These are phyloP conservation scores for Quercus mongolica DNA, from an alignment of 306 rosid genomes.

Conservation along the genomic window DNA sequence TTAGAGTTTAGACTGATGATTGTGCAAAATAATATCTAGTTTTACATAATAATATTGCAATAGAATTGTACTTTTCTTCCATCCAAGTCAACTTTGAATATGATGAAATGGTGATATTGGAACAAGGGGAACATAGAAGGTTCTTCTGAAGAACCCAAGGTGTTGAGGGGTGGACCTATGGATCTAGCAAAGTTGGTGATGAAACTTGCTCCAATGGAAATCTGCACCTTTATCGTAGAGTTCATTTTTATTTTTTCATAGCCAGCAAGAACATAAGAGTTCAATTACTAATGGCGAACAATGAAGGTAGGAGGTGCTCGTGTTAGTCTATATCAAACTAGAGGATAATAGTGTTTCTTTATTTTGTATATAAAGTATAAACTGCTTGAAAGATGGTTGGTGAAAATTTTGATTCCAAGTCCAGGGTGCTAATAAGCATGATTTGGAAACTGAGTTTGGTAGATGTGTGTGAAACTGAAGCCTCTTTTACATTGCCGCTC, in stretches of 20 bases:
- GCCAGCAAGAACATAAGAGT: neutral
- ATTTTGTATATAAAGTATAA: neutral
- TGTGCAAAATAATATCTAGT: neutral
- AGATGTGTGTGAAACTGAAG: neutral
- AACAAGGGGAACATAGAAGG: no score
- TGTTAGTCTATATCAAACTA: neutral
- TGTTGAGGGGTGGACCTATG: no score
- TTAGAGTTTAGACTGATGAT: neutral
- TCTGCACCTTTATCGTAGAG: no score
- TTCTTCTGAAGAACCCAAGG: no score
- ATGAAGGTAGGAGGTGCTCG: neutral
- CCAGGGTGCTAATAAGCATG: neutral
- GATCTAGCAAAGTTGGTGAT: no score
- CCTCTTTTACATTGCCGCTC: neutral
- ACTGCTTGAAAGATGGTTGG: neutral
- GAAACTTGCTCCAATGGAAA: no score
- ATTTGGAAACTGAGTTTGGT: no score
- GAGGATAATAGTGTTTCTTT: neutral
- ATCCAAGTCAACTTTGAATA: no score
- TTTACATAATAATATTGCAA: neutral
- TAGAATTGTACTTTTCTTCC: neutral
- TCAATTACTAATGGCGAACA: slow-evolving; percentile 7
- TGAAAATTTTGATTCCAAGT: neutral
- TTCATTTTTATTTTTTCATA: no score
- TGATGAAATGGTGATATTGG: no score